Evolutionary conservation across 1,139 yeast genomes (phyloP).

Genomic region (Candida sanyaensis): DNA sequence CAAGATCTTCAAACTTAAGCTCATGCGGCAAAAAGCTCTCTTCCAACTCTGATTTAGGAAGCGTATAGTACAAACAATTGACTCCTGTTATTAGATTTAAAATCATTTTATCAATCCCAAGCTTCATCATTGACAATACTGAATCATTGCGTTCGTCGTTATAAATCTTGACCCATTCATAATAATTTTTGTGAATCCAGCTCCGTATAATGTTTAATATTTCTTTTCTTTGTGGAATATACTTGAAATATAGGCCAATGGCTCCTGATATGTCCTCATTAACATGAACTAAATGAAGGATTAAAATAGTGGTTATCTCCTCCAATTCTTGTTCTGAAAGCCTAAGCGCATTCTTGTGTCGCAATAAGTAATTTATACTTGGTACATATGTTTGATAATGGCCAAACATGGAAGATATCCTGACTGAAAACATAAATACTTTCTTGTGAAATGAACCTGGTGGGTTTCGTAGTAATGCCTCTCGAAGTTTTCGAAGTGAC

Average conservation of each 20-base stretch:
- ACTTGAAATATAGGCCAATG: constrained; percentile 28
- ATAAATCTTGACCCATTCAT: constrained; percentile 41
- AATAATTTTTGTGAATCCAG: constrained; percentile 42
- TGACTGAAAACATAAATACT: constrained; percentile 53
- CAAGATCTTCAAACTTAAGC: constrained; percentile 20
- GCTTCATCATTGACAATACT: constrained; percentile 39
- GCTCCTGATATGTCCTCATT: constrained; percentile 39
- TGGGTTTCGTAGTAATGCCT: constrained; percentile 43
- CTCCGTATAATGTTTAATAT: constrained; percentile 28
- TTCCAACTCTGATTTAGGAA: constrained; percentile 23
- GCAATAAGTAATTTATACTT: constrained; percentile 44
- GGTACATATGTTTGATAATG: constrained; percentile 62
- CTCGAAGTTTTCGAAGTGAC: constrained; percentile 51
- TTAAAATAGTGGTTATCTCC: constrained; percentile 43
- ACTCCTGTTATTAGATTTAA: constrained; percentile 30
- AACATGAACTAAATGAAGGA: constrained; percentile 52
- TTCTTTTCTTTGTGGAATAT: constrained; percentile 25
- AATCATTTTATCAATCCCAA: constrained; percentile 37
- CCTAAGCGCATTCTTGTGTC: constrained; percentile 12
- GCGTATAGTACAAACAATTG: constrained; percentile 37
- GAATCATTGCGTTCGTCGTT: constrained; percentile 31
- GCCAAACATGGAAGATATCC: constrained; percentile 48
- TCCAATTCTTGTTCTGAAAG: constrained; percentile 26
- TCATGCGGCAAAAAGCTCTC: constrained; percentile 31
- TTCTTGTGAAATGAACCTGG: constrained; percentile 43